phyloP scores from a whole-genome alignment of 345 rosid species.

The Moringa oleifera region DNA sequence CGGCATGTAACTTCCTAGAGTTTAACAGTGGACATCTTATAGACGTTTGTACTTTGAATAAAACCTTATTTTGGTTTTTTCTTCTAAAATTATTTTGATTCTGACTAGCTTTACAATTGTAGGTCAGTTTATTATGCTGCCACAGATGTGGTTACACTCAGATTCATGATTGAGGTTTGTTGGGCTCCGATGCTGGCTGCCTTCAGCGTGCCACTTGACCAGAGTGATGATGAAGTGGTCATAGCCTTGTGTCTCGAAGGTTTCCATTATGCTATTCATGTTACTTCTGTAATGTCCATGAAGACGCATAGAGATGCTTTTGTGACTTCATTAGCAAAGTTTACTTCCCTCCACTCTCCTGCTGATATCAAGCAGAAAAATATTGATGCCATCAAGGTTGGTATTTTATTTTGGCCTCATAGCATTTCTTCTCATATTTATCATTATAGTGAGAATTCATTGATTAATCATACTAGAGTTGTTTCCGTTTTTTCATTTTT shows the following conservation, averaged over 20 bases:
- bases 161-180: conserved; percentile 99
- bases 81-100: conserved; percentile 14
- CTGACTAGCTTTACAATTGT: conserved; percentile 33
- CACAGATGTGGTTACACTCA: conserved; percentile 90
- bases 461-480: not conserved
- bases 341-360: conserved; percentile 97
- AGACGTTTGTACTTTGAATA: not conserved
- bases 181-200: conserved; percentile 99
- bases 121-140: conserved; percentile 99
- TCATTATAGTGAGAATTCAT: not conserved
- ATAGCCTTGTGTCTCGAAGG: conserved; percentile 93
- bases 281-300: conserved; percentile 98
- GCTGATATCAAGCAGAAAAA: conserved; percentile 95
- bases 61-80: no score
- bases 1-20: no score
- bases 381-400: conserved; percentile 87
- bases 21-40: no score
- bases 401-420: conserved; percentile 25
- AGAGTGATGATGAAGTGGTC: conserved; percentile 87
- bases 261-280: conserved; percentile 86
- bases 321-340: conserved; percentile 96
- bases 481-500: not conserved
- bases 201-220: conserved; percentile 98
- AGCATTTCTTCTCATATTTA: conserved; percentile 8
- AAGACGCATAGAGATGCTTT: conserved; percentile 99